Conservation (phyloP, 2,329 filamentous ascomycete genomes). For the Chaetomiaceae sp. region DNA sequence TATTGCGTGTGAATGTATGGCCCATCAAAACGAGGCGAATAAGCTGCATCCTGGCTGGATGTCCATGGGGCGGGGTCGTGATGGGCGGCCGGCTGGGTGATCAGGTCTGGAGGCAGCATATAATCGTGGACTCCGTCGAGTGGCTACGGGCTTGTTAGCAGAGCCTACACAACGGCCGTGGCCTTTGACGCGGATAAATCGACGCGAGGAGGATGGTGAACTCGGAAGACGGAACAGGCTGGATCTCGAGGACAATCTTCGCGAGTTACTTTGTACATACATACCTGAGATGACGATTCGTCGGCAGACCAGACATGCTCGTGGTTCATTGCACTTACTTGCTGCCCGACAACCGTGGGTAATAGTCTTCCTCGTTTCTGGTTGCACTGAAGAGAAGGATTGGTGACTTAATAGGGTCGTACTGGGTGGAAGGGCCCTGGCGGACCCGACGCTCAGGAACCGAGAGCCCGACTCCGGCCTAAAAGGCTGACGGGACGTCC, state of each 20-base stretch:
- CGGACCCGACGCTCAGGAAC: background rate
- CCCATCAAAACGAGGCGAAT: background rate
- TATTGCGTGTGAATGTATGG: background rate
- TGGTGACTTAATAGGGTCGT: background rate
- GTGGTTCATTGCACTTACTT: slow-evolving; percentile 3
- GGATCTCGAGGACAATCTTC: too few relatives aligned
- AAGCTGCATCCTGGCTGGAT: background rate
- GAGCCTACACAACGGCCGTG: too few relatives aligned
- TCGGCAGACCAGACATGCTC: background rate
- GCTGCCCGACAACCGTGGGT: background rate
- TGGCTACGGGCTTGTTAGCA: background rate
- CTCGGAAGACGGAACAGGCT: too few relatives aligned
- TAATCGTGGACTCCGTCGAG: background rate
- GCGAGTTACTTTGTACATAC: too few relatives aligned
- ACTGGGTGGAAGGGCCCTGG: background rate
- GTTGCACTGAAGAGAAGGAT: background rate
- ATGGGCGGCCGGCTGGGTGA: background rate
- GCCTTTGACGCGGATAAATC: too few relatives aligned
- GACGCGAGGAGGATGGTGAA: too few relatives aligned
- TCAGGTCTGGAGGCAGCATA: background rate
- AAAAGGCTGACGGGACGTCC: background rate
- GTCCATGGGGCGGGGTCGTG: background rate
- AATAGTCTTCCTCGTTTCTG: background rate
- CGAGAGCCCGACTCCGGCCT: slow-evolving; percentile 1
- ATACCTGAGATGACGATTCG: slow-evolving; percentile 2